Percentiles rank a stretch among this genome's conserved stretches.
Evolutionary conservation across 805 yeast genomes (phyloP).

Genomic region (Myxozyma lipomycoides): DNA sequence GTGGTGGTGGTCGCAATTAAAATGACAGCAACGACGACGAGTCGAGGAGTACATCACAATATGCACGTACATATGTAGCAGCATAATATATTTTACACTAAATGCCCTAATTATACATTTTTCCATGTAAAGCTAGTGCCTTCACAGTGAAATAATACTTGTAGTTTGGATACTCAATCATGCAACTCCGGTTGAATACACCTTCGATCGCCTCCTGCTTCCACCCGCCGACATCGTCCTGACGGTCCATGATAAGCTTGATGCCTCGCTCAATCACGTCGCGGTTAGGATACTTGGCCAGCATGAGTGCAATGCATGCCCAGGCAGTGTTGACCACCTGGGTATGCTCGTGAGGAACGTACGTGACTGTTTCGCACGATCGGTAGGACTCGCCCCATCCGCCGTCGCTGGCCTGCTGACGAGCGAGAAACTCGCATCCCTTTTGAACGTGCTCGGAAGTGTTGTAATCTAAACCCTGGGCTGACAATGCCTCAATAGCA

Average conservation of each 20-base stretch:
- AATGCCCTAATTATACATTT: conserved; percentile 18
- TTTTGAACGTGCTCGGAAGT: conserved; percentile 58
- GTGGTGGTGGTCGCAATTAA: too few relatives aligned
- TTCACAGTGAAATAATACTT: conserved; percentile 85
- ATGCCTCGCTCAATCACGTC: conserved; percentile 62
- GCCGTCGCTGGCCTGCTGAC: conserved; percentile 78
- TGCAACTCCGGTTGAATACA: conserved; percentile 72
- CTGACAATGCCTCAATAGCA: conserved; percentile 85
- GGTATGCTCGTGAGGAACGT: conserved; percentile 36
- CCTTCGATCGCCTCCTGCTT: conserved; percentile 83
- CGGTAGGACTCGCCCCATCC: conserved; percentile 98
- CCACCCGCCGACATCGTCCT: conserved; percentile 78
- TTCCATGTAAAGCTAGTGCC: conserved; percentile 73
- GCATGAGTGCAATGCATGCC: conserved; percentile 76
- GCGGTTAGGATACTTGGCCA: conserved; percentile 75
- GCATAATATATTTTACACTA: too few relatives aligned
- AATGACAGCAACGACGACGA: too few relatives aligned
- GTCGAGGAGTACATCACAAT: too few relatives aligned
- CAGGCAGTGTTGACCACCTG: conserved; percentile 88
- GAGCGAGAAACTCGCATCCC: conserved; percentile 82
- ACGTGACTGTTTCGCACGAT: conserved; percentile 26
- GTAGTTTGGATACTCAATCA: conserved; percentile 91
- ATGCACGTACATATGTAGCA: too few relatives aligned
- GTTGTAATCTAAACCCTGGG: conserved; percentile 59
- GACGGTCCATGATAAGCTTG: conserved; percentile 58